Evolutionary conservation across 139 green algal species (phyloP).

Genomic region (Closterium sp.): DNA sequence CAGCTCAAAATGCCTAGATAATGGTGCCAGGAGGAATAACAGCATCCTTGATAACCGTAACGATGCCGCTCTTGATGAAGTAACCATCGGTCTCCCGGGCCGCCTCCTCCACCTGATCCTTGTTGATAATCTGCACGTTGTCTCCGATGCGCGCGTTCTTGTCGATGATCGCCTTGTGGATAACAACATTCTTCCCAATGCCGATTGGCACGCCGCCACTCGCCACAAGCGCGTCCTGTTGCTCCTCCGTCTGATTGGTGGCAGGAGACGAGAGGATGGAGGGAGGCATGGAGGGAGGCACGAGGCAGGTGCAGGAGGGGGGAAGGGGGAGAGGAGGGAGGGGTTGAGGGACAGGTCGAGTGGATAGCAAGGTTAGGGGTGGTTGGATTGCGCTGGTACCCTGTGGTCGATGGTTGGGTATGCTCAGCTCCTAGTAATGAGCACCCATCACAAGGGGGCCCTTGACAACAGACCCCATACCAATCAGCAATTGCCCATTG

Average conservation of each 20-base stretch:
- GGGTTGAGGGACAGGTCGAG: too few species aligned
- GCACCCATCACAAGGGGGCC: too few species aligned
- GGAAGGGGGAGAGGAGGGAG: not conserved
- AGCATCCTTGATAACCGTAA: constrained; percentile 93
- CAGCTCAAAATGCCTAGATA: constrained; percentile 62
- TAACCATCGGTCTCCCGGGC: constrained; percentile 84
- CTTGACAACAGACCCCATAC: too few species aligned
- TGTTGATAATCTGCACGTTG: constrained; percentile 64
- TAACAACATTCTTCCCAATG: constrained; percentile 39
- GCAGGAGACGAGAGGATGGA: not conserved
- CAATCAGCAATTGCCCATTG: too few species aligned
- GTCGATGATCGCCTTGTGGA: constrained; percentile 50
- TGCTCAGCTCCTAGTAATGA: not conserved
- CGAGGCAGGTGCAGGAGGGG: not conserved
- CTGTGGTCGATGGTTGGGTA: too few species aligned
- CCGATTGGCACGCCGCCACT: constrained; percentile 41
- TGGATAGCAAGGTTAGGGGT: not conserved
- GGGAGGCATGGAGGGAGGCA: not conserved
- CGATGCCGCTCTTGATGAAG: constrained; percentile 90
- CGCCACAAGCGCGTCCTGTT: constrained; percentile 2
- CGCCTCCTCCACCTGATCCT: constrained; percentile 74
- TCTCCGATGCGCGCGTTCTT: constrained; percentile 52
- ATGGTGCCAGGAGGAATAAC: constrained; percentile 75
- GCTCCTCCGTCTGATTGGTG: constrained; percentile 21
- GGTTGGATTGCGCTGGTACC: not conserved